These are phyloP conservation scores for Pichia eremophila DNA, from an alignment of 805 yeast species.

Conservation along the genomic window DNA sequence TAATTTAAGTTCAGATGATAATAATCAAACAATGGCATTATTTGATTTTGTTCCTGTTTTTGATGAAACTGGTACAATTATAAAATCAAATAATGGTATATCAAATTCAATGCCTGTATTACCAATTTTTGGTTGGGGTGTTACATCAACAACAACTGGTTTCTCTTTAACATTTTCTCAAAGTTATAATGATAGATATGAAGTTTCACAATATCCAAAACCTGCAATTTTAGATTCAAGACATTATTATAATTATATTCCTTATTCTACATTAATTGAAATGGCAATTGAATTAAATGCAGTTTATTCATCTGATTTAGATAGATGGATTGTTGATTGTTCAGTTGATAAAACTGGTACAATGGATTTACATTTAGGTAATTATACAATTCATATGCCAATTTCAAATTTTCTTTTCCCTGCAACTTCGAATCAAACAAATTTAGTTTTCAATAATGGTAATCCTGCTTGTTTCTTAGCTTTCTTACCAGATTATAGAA, in stretches of 20 bases:
- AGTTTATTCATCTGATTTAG: conserved; percentile 36
- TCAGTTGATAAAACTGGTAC: conserved; percentile 40
- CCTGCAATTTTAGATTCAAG: conserved; percentile 58
- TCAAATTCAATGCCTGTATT: conserved; percentile 30
- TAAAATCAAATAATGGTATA: conserved; percentile 11
- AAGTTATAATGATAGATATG: conserved; percentile 33
- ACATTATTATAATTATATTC: conserved; percentile 39
- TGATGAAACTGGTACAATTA: conserved; percentile 10
- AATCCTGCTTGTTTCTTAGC: conserved; percentile 47
- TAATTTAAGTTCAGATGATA: conserved; percentile 16
- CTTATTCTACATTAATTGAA: conserved; percentile 45
- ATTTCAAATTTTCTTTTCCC: conserved; percentile 36
- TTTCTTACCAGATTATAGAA: conserved; percentile 36
- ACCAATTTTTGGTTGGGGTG: conserved; percentile 37
- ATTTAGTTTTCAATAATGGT: conserved; percentile 44
- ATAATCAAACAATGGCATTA: conserved; percentile 19
- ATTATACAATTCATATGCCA: conserved; percentile 40
- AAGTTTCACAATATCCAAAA: conserved; percentile 27
- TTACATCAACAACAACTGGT: conserved; percentile 25
- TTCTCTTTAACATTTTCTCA: conserved; percentile 20
- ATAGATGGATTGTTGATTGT: conserved; percentile 59
- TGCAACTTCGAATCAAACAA: conserved; percentile 27
- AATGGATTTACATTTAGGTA: conserved; percentile 44
- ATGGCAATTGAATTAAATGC: conserved; percentile 67
- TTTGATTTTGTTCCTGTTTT: conserved; percentile 41